These are phyloP conservation scores for Hypoxylon sp. DNA, from an alignment of 2,329 filamentous ascomycete species.

Conservation along the genomic window DNA sequence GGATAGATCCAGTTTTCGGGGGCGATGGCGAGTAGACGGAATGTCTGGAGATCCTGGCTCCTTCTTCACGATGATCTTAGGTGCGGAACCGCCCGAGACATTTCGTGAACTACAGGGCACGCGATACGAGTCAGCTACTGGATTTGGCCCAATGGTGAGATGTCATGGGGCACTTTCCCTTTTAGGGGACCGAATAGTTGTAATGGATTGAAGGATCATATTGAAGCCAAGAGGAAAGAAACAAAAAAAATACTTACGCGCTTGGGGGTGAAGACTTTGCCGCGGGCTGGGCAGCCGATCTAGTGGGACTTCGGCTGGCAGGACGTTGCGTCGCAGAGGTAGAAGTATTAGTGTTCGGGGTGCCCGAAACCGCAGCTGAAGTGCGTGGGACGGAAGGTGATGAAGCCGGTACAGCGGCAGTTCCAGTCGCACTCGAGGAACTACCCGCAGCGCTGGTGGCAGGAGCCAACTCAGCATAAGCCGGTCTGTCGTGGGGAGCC, in stretches of 20 bases:
- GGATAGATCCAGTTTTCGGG: slow-evolving; percentile 83
- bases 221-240: slow-evolving; percentile 37
- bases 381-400: slow-evolving; percentile 65
- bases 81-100: slow-evolving; percentile 65
- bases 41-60: slow-evolving; percentile 91
- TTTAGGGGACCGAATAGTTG: slow-evolving; percentile 9
- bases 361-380: slow-evolving; percentile 55
- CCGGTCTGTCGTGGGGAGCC: slow-evolving; percentile 74
- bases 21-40: slow-evolving; percentile 79
- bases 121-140: slow-evolving; percentile 51
- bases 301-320: slow-evolving; percentile 69
- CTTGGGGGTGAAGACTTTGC: slow-evolving; percentile 71
- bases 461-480: slow-evolving; percentile 67
- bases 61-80: slow-evolving; percentile 96
- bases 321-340: slow-evolving; percentile 61
- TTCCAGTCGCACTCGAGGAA: slow-evolving; percentile 53
- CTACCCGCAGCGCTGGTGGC: slow-evolving; percentile 55
- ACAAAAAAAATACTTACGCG: slow-evolving; percentile 65
- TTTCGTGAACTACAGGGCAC: slow-evolving; percentile 62
- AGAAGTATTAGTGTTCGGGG: slow-evolving; percentile 58
- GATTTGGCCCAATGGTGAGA: slow-evolving; percentile 1
- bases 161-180: slow-evolving; percentile 15
- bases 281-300: slow-evolving; percentile 53
- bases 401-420: slow-evolving; percentile 53
- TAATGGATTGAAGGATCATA: slow-evolving; percentile 44